Evolutionary conservation across 495 filamentous ascomycete genomes (phyloP), one percentile per base, ranked within the genome.

Genomic region (Recurvomyces mirabilis): DNA sequence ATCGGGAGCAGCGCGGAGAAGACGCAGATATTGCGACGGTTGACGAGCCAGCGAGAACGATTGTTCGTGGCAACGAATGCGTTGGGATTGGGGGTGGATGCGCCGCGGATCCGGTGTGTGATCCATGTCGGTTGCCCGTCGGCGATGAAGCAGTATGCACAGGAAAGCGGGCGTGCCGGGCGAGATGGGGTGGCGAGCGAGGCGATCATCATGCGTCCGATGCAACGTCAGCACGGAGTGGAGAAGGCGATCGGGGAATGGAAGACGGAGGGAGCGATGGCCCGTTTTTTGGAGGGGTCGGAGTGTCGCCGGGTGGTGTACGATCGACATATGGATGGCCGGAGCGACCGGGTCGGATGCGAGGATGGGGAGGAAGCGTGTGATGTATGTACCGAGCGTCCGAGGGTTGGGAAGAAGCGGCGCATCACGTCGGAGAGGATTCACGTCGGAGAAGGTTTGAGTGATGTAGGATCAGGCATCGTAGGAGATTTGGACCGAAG

Each of bases 121-220:
- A 14, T 41, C 21, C 38, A 41, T 21, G 38, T 41, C 14, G 38
- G 38, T 12, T 12, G 14, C n/a, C 38, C 38, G 38, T 41, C 11
- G n/a, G 38, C 12, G 38, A 41, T 41, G 38, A 41, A 18, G n/a
- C n/a, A 41, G n/a, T 41, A 18, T 21, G 38, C 38, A 21, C 38
- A 41, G 21, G 38, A 41, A 21, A 18, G n/a, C 11, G 38, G 38
- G 11, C 38, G 38, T 22, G 38, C 38, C 5, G 38, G 38, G 24
- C 38, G 21, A 15, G 38, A 14, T 14, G 38, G 21, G 21, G 21
- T 22, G 38, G 38, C 38, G 13, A 21, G 14, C 11, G 38, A 41
- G 11, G 26, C 26, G 26, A 30, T 30, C 26, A 30, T 30, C 26
- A 30, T 30, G 26, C 26, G 26, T n/a, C 9, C 26, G 26, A 30